Percentiles rank a stretch among this genome's conserved stretches.
Conservation (phyloP, 768 basidiomycete genomes). For the Leccinellum luteum region DNA sequence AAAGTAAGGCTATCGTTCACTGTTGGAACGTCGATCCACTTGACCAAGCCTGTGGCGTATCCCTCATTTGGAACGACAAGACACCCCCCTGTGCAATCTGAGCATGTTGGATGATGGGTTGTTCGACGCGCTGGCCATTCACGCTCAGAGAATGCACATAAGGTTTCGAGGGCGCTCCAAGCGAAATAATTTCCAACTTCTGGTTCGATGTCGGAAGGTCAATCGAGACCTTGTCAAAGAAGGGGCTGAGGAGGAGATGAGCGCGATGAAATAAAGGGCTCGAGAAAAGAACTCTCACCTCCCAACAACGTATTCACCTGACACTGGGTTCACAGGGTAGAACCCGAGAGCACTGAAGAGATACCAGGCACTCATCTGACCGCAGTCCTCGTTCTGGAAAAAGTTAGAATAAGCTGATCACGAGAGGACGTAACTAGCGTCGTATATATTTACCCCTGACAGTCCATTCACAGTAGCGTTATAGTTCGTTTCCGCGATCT, state of each 20-base stretch:
- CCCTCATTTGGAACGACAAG: constrained; percentile 66
- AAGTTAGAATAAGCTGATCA: background rate
- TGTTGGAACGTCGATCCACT: background rate
- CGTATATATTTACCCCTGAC: constrained; percentile 51
- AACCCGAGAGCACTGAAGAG: constrained; percentile 81
- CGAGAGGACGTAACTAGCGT: background rate
- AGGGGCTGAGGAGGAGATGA: constrained; percentile 35
- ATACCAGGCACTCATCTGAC: constrained; percentile 91
- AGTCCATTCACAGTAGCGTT: constrained; percentile 67
- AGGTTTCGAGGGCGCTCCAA: constrained; percentile 54
- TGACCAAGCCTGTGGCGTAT: constrained; percentile 45
- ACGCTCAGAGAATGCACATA: constrained; percentile 61
- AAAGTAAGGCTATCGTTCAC: background rate
- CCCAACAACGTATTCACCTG: constrained; percentile 72
- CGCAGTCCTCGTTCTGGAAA: constrained; percentile 79
- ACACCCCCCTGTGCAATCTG: constrained; percentile 57
- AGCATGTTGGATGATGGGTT: constrained; percentile 58
- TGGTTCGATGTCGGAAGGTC: constrained; percentile 42
- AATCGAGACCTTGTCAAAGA: constrained; percentile 54
- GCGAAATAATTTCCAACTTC: constrained; percentile 49
- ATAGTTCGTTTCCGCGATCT: constrained; percentile 64
- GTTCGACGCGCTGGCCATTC: constrained; percentile 44
- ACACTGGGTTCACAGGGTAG: constrained; percentile 82
- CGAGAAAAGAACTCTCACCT: constrained; percentile 40
- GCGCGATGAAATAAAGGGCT: background rate